Evolutionary conservation across 2,329 filamentous ascomycete genomes (phyloP), one percentile per base, ranked within the genome.

Genomic region (Aureobasidium uvarum): DNA sequence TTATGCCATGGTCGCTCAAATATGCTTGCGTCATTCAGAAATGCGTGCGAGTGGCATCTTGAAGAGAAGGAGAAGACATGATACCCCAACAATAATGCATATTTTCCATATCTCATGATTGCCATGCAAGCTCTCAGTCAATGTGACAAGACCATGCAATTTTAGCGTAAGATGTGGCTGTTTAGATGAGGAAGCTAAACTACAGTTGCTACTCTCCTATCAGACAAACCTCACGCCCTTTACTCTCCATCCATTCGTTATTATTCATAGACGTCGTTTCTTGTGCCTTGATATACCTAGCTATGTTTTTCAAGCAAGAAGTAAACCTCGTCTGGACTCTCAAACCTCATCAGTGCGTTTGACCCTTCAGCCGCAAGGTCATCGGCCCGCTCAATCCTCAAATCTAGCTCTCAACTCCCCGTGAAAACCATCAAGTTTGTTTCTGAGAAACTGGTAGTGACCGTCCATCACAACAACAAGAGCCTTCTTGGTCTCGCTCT

Each of bases 401-500:
- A 59, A 14, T 36, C 55, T 45, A 6, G 25, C 28, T 31, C 18
- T 45, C 23, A 59, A 8, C 6, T 20, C 25, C 18, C 20, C 55
- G 41, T 36, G 25, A 14, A 11, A n/a, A 7, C 20, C 11, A 23
- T 45, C 28, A 13, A 59, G 41, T 5, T 46, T 33, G 39, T 36
- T n/a, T 18, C 10, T 45, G 14, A 59, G 18, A n/a, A 8, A 59
- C 1, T 5, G 10, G 28, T 36, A 18, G 28, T 59, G 55, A 16
- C 41, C 41, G 0, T 46, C 39, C 25, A 23, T 36, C 18, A 59
- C 10, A 2, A 59, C 41, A n/a, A 46, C 4, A 10, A 59, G 11
- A 45, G 55, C 55, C 33, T 46, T 59, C 55, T 33, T 59, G 11
- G 41, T 36, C 41, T 59, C 55, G 39, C 13, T 46, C 41, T n/a